Evolutionary conservation across 1,139 yeast genomes (phyloP).

Genomic region (Kodamaea sp.): DNA sequence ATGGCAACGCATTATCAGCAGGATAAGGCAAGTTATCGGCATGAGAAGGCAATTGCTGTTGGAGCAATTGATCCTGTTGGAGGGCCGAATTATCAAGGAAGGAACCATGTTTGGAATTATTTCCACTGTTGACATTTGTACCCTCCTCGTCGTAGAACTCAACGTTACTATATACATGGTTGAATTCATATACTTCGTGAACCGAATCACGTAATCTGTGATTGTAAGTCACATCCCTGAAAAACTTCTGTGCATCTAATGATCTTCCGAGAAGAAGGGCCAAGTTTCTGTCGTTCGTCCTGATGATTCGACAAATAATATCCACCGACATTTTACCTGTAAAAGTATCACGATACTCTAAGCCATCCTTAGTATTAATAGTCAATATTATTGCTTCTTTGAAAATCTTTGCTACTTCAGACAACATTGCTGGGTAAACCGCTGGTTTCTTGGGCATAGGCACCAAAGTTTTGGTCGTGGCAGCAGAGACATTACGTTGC

Average conservation of each 20-base stretch:
- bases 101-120: conserved; percentile 35
- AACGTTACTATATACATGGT: conserved; percentile 52
- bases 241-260: conserved; percentile 89
- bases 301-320: conserved; percentile 75
- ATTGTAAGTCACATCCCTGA: conserved; percentile 94
- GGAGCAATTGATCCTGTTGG: conserved; percentile 13
- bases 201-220: conserved; percentile 87
- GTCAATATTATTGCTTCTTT: conserved; percentile 70
- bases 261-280: conserved; percentile 90
- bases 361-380: conserved; percentile 88
- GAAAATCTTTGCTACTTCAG: conserved; percentile 81
- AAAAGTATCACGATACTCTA: conserved; percentile 91
- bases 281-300: conserved; percentile 88
- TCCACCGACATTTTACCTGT: conserved; percentile 96
- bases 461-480: conserved; percentile 41
- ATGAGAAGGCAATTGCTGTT: conserved; percentile 15
- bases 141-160: conserved; percentile 38
- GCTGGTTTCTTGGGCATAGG: conserved; percentile 56
- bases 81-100: conserved; percentile 20
- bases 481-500: conserved; percentile 35
- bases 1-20: conserved; percentile 2
- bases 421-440: conserved; percentile 86
- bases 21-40: conserved; percentile 9
- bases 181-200: conserved; percentile 86
- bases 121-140: conserved; percentile 16